phyloP scores from a whole-genome alignment of 2,329 filamentous ascomycete species.

The Chlorencoelia australis region DNA sequence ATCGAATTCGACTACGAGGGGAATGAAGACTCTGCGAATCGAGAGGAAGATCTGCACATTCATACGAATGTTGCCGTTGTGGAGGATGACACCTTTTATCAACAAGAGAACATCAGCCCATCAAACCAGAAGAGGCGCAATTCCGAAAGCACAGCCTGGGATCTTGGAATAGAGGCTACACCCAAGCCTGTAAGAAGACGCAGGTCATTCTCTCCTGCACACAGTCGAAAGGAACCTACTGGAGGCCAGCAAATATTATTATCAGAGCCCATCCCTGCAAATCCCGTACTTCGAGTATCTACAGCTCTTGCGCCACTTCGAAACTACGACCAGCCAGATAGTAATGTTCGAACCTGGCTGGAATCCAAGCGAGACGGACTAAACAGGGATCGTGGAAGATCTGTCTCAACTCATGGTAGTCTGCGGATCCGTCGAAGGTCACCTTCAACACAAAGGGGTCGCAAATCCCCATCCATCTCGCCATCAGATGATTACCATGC shows the following conservation, averaged over 20 bases:
- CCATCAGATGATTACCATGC: constrained; percentile 15
- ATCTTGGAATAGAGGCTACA: constrained; percentile 12
- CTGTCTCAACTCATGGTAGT: constrained; percentile 20
- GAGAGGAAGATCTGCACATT: too few species aligned
- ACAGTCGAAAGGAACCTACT: too few species aligned
- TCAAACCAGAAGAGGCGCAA: constrained; percentile 21
- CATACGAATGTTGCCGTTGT: neutral
- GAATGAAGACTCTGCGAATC: too few species aligned
- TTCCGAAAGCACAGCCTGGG: constrained; percentile 26
- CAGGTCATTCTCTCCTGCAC: constrained; percentile 19
- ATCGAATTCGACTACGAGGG: constrained; percentile 46
- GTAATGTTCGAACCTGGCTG: constrained; percentile 22
- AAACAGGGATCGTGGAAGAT: constrained; percentile 15
- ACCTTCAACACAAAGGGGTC: constrained; percentile 4
- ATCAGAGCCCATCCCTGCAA: too few species aligned
- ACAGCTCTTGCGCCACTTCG: too few species aligned
- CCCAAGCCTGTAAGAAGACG: constrained; percentile 12
- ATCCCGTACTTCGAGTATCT: too few species aligned
- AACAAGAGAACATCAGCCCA: constrained; percentile 13
- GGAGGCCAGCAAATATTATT: too few species aligned
- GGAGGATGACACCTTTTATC: constrained; percentile 9
- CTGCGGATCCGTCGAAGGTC: constrained; percentile 19
- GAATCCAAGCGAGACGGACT: constrained; percentile 8
- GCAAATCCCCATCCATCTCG: constrained; percentile 6
- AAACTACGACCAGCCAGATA: too few species aligned